Conservation (phyloP, 306 rosid species). For the Ceratonia siliqua region DNA sequence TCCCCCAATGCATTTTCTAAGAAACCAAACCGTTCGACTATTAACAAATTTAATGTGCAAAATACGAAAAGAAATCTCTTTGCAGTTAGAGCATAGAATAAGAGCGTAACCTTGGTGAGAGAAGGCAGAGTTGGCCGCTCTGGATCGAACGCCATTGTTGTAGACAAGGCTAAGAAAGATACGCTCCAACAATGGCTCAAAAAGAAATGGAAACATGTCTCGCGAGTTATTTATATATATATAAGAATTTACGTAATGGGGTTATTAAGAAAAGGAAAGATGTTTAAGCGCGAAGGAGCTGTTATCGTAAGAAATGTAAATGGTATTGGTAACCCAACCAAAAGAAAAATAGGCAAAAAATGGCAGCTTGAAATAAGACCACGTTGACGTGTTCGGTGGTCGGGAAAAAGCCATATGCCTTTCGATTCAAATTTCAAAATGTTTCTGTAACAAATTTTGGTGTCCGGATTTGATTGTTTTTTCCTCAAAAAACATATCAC, state of each 20-base stretch:
- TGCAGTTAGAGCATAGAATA: background rate
- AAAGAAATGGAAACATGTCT: background rate
- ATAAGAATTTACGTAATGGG: background rate
- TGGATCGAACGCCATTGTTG: slow-evolving; percentile 46
- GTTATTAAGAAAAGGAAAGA: background rate
- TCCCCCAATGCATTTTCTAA: background rate
- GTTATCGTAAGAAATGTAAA: no score
- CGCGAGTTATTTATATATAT: background rate
- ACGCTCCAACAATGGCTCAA: background rate
- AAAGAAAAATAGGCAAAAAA: no score
- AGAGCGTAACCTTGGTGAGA: slow-evolving; percentile 38
- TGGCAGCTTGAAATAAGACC: no score
- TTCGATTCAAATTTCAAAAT: no score
- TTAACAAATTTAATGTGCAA: background rate
- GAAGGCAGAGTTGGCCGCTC: slow-evolving; percentile 33
- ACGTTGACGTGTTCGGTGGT: no score
- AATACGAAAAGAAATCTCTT: background rate
- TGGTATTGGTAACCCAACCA: no score
- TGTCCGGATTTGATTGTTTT: no score
- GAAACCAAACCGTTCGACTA: background rate
- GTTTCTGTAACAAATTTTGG: no score
- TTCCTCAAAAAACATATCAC: no score
- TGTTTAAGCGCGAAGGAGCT: no score
- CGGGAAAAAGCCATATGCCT: no score
- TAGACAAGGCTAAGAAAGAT: background rate